Conservation (phyloP, 228 moss, liverwort and hornwort genomes). For the Sphagnum fallax region DNA sequence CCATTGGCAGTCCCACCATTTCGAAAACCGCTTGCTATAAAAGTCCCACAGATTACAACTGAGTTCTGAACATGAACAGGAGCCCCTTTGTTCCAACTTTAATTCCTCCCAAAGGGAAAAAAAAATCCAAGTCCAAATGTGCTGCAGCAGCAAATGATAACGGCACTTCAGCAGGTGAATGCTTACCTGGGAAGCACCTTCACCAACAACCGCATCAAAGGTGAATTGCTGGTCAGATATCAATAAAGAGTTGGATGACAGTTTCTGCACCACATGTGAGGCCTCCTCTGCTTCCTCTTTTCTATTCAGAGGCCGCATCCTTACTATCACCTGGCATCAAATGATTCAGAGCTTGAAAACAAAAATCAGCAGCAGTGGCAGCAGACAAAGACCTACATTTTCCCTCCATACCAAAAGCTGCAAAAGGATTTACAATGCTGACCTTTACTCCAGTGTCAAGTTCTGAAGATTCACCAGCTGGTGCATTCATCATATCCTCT, state of each 20-base stretch:
- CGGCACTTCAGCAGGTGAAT: background rate
- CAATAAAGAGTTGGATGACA: constrained; percentile 54
- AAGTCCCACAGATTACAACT: background rate
- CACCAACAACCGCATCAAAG: constrained; percentile 76
- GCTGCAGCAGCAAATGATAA: background rate
- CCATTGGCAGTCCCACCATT: constrained; percentile 81
- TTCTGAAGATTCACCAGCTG: constrained; percentile 15
- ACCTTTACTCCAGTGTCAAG: constrained; percentile 87
- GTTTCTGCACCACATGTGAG: constrained; percentile 38
- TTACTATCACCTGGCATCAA: constrained; percentile 57
- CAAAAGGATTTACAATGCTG: background rate
- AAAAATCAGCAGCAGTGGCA: background rate
- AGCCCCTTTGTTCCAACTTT: background rate
- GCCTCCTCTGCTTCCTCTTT: constrained; percentile 70
- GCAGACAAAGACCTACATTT: background rate
- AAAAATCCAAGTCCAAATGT: background rate
- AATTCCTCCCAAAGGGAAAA: background rate
- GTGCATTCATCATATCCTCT: constrained; percentile 16
- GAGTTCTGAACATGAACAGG: background rate
- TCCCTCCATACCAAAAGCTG: background rate
- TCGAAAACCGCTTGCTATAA: constrained; percentile 61
- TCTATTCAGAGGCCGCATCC: constrained; percentile 63
- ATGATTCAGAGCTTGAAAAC: background rate
- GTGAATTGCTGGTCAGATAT: constrained; percentile 80
- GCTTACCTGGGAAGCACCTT: constrained; percentile 63